Base-by-base conservation (phyloP, 179 eudicot species). In the Spinacia oleracea region DNA sequence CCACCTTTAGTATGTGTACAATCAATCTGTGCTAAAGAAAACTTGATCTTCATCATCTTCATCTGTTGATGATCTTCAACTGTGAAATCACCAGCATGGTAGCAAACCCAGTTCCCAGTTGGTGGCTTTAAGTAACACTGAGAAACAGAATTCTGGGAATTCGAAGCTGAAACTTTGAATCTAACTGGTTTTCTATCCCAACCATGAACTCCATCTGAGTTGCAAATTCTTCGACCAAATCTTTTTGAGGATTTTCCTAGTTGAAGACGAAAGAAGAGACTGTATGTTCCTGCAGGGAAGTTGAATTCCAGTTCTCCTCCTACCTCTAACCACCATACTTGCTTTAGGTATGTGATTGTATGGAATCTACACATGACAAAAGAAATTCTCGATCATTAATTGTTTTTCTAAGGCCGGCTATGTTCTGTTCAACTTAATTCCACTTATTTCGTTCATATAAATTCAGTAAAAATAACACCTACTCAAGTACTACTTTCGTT, bases 261-360 rank as follows among this genome's bases (percentile, higher is more conserved):
- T 31, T 83, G 93, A 72, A 92, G 84, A 27, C 91, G 80, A 81
- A 92, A 90, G 77, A 79, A 88, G 0, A 92, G 80, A 76, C 91
- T 83, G 58, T 89, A 91, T 8, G 62, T 76, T 40, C 94, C 94
- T 0, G 77, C 80, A 1, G 90, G 90, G 70, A 91, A 88, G 16
- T 85, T 79, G 76, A 90, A 89, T 71, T 90, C 94, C 6, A 90
- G 8, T 51, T 85, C 86, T 55, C 97, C 97, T n/a, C 77, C 86
- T 5, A 88, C 90, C 74, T 92, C 93, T 21, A 92, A 53, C 97
- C 97, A 92, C 97, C 97, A 92, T 73, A 88, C 87, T 80, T 92
- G 91, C 65, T 91, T 87, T 18, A 92, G 93, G 83, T 87, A 91
- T 25, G 97, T 93, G 32, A 92, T 79, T 60, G 90, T 65, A 34